phyloP scores from a whole-genome alignment of 257 asterid species.

The Ocimum tenuiflorum region DNA sequence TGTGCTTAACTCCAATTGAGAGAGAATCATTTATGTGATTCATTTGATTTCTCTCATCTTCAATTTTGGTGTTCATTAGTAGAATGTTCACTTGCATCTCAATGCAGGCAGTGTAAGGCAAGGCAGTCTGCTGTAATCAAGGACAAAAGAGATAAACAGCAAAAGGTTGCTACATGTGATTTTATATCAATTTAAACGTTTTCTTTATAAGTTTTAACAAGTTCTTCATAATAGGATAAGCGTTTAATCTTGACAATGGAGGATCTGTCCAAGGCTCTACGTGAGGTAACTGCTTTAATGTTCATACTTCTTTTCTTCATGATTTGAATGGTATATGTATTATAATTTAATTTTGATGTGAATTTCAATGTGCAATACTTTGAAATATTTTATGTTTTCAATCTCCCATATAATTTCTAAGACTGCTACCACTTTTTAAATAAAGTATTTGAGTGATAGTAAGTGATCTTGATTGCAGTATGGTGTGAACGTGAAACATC shows the following conservation, averaged over 20 bases:
- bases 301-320: not conserved
- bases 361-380: not conserved
- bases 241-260: constrained; percentile 91
- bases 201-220: constrained; percentile 20
- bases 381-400: too few relatives aligned
- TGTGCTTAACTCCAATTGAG: not conserved
- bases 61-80: not conserved
- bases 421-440: not conserved
- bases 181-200: constrained; percentile 7
- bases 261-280: constrained; percentile 88
- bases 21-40: not conserved
- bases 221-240: constrained; percentile 56
- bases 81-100: constrained; percentile 1
- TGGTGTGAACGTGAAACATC: constrained; percentile 92
- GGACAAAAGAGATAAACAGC: constrained; percentile 94
- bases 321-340: not conserved
- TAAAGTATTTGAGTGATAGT: not conserved
- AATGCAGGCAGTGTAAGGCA: constrained; percentile 85
- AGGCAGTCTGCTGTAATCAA: constrained; percentile 68
- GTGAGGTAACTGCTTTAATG: constrained; percentile 49
- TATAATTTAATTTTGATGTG: not conserved
- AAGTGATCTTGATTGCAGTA: constrained; percentile 44
- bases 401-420: not conserved
- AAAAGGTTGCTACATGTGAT: constrained; percentile 48
- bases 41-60: not conserved